Conservation (phyloP, 78 protist genomes). For the Guillardia theta region DNA sequence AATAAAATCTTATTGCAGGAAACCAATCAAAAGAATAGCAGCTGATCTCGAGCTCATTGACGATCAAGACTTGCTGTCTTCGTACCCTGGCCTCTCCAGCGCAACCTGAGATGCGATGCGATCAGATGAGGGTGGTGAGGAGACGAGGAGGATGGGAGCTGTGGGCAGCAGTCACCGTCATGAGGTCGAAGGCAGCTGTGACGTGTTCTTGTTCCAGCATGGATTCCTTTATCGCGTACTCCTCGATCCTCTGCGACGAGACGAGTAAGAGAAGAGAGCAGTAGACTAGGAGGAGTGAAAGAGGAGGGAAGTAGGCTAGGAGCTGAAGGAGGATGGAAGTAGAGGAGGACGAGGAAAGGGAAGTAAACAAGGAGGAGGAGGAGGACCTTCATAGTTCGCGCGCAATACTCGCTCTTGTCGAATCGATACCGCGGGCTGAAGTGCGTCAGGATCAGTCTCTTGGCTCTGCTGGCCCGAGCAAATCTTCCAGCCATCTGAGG, state of each 20-base stretch:
- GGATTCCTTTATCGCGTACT: background rate
- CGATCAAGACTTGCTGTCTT: background rate
- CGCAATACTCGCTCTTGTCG: background rate
- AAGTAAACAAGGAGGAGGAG: background rate
- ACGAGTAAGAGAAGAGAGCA: background rate
- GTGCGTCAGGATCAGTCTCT: slow-evolving; percentile 49
- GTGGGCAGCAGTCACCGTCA: background rate
- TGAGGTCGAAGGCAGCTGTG: background rate
- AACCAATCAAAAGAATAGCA: background rate
- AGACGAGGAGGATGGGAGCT: background rate
- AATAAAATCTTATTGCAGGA: background rate
- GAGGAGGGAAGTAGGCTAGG: background rate
- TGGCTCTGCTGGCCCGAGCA: slow-evolving; percentile 41
- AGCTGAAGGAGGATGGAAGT: background rate
- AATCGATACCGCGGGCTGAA: slow-evolving; percentile 37
- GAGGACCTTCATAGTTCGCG: background rate
- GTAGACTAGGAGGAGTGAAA: background rate
- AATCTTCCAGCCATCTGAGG: slow-evolving; percentile 57
- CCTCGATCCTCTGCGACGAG: background rate
- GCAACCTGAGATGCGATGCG: background rate
- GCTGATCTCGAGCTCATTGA: background rate
- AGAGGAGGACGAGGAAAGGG: background rate
- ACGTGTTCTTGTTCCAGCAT: background rate
- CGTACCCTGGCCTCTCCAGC: background rate
- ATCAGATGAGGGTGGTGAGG: background rate